Percentiles rank a stretch among this genome's conserved stretches.
phyloP scores from a whole-genome alignment of 164 flowering plant genomes.

The Vitis labrusca region DNA sequence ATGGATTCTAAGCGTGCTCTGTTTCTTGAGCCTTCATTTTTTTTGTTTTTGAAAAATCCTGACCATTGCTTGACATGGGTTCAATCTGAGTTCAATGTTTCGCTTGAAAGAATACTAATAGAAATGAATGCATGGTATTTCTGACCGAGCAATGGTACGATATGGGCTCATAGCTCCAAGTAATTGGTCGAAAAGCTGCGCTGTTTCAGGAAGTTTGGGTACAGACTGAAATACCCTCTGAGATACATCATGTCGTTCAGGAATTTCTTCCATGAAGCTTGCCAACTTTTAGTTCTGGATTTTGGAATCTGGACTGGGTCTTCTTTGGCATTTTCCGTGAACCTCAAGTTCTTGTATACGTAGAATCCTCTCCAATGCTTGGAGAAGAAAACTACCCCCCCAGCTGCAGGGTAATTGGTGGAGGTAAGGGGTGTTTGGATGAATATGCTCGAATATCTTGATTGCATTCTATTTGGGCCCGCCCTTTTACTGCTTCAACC shows the following conservation, averaged over 20 bases:
- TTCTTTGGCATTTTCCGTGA: conserved; percentile 78
- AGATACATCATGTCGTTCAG: no score
- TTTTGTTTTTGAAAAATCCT: no score
- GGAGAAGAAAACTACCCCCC: conserved; percentile 99
- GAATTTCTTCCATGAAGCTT: conserved; percentile 75
- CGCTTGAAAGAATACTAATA: no score
- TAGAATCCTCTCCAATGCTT: conserved; percentile 97
- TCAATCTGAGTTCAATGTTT: no score
- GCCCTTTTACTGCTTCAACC: conserved; percentile 89
- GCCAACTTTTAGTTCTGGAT: conserved; percentile 96
- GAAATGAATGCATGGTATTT: no score
- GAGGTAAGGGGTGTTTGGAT: conserved; percentile 38
- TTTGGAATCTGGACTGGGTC: conserved; percentile 96
- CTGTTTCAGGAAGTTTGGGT: not conserved
- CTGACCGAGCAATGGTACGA: conserved; percentile 13
- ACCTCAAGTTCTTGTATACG: conserved; percentile 95
- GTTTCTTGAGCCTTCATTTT: no score
- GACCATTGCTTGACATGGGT: no score
- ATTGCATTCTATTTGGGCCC: conserved; percentile 98
- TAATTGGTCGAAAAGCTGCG: conserved; percentile 94
- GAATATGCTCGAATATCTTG: conserved; percentile 63
- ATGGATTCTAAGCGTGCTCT: no score
- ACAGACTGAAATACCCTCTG: no score
- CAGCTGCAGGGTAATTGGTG: conserved; percentile 92
- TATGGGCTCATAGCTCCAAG: conserved; percentile 98